Percentiles rank a stretch among this genome's conserved stretches.
Evolutionary conservation across 2,329 filamentous ascomycete species (phyloP).

Genomic region (Juglanconis oblonga): DNA sequence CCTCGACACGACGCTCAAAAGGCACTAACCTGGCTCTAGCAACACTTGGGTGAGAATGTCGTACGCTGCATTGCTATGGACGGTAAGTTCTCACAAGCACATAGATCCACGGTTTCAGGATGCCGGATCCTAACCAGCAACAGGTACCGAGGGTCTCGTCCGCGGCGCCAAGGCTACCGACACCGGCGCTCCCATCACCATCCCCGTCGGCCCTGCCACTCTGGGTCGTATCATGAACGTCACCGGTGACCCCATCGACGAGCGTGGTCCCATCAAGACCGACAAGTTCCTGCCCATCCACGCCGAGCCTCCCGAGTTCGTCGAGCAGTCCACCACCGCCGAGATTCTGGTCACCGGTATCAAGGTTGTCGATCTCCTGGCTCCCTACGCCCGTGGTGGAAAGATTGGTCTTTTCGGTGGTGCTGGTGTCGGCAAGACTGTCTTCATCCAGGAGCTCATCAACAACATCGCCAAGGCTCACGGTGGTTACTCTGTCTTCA

Average conservation of each 20-base stretch:
- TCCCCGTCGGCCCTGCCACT: slow-evolving; percentile 89
- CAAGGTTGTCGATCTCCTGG: slow-evolving; percentile 99
- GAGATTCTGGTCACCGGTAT: slow-evolving; percentile 99
- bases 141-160: slow-evolving; percentile 98
- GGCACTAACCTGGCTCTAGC: slow-evolving; percentile 55
- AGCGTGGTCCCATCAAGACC: slow-evolving; percentile 96
- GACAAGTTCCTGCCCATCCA: slow-evolving; percentile 88
- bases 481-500: slow-evolving; percentile 99
- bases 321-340: slow-evolving; percentile 91
- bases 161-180: slow-evolving; percentile 83
- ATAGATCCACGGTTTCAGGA: slow-evolving; percentile 11
- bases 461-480: slow-evolving; percentile 99
- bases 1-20: not conserved
- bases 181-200: slow-evolving; percentile 92
- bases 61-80: slow-evolving; percentile 99
- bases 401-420: slow-evolving; percentile 99
- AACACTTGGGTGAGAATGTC: slow-evolving; percentile 99
- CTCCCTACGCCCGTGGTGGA: slow-evolving; percentile 99
- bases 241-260: slow-evolving; percentile 99
- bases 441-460: slow-evolving; percentile 99
- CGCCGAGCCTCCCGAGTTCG: slow-evolving; percentile 87
- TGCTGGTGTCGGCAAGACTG: slow-evolving; percentile 99
- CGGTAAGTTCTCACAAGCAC: slow-evolving; percentile 59
- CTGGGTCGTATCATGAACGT: slow-evolving; percentile 99
- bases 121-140: slow-evolving; percentile 19